A percentile compares a stretch with the other conserved stretches of the same genome.
Conservation (phyloP, 805 yeast genomes). For the Wickerhamomyces alni region DNA sequence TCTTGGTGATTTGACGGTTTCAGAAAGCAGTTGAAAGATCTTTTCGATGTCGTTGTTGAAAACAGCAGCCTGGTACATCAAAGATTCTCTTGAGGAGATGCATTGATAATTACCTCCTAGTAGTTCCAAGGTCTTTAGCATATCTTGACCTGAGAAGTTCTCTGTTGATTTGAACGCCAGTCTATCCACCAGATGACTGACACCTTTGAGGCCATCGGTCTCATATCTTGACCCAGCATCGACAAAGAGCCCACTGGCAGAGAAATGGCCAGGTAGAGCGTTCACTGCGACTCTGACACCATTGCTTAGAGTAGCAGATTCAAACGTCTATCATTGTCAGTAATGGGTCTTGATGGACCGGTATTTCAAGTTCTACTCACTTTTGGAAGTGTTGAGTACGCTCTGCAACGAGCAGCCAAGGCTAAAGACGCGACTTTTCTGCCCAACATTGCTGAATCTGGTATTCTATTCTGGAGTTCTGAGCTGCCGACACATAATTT, state of each 20-base stretch:
- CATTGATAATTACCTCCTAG: conserved; percentile 95
- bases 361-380: conserved; percentile 5
- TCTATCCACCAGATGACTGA: conserved; percentile 80
- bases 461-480: not conserved
- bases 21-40: conserved; percentile 72
- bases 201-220: conserved; percentile 52
- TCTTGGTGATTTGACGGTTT: conserved; percentile 70
- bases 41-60: conserved; percentile 78
- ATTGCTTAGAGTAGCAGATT: conserved; percentile 48
- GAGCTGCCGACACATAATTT: no score
- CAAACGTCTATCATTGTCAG: conserved; percentile 8
- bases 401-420: conserved; percentile 3
- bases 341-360: no score
- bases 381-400: conserved; percentile 17
- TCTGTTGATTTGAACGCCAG: conserved; percentile 75
- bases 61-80: conserved; percentile 91
- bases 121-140: conserved; percentile 69
- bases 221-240: conserved; percentile 91
- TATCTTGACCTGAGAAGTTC: conserved; percentile 51
- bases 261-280: conserved; percentile 82
- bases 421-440: not conserved
- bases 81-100: conserved; percentile 84
- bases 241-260: conserved; percentile 84
- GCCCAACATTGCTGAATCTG: conserved; percentile 9
- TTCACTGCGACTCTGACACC: conserved; percentile 84